Base-by-base conservation (phyloP, 768 basidiomycete genomes). In the Lactarius hengduanensis region DNA sequence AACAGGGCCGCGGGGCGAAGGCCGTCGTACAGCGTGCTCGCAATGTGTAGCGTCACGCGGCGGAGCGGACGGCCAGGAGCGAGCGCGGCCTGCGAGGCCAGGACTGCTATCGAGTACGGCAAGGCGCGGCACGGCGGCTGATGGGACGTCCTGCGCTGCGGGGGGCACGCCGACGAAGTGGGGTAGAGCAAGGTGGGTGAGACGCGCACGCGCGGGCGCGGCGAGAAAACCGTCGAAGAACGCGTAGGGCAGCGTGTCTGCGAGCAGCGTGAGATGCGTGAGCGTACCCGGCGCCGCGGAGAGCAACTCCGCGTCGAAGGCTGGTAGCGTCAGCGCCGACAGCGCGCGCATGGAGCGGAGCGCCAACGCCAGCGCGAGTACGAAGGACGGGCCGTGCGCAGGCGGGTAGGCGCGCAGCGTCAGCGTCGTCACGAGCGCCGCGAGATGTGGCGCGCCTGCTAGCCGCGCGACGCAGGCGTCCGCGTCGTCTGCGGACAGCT, bases 21-120 rank as follows among this genome's bases (percentile, higher is more conserved):
- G 0, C 77, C 77, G 22, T 77, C 77, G 61, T 76, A 77, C 30
- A 78, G 70, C 18, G 77, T 77, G 18, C 69, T 70, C 11, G 74
- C 69, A 20, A 77, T 63, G 41, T 70, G 72, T 15, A 77, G 57
- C 26, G 66, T 66, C 18, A 72, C 69, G 40, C 67, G 59, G 43
- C 60, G 53, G 13, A 78, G 45, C 5, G 76, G 73, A 11, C 76
- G 73, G 11, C 72, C 71, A 1, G 72, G 75, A 3, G 72, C 72
- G 9, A 77, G 63, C 16, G 68, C 71, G 5, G 62, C 65, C 1
- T n/a, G 71, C 74, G 6, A 77, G 64, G 3, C 71, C 60, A 3
- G 73, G 70, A 16, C 75, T 75, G 0, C 67, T 73, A 57, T 70
- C 57, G 38, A 77, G 68, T 32, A 62, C 59, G n/a, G 69, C 57